Conservation (phyloP, 2,329 filamentous ascomycete species). For the Epichloe glyceriae region DNA sequence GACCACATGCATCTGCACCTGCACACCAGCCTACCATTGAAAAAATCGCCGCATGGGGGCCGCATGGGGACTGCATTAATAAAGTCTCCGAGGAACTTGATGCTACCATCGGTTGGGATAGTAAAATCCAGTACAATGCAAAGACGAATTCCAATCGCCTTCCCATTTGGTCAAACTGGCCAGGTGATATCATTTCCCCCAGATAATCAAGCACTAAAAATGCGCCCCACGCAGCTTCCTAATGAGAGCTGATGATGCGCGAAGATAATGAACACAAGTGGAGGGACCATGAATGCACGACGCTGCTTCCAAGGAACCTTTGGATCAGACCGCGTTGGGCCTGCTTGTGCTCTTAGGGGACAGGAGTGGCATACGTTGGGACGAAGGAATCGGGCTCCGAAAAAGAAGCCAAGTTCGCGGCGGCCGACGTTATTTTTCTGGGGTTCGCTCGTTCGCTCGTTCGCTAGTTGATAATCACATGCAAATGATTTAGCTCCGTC, state of each 20-base stretch:
- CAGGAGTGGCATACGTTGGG: not conserved
- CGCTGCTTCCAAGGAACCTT: not conserved
- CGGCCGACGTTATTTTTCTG: not conserved
- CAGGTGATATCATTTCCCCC: not conserved
- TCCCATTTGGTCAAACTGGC: not conserved
- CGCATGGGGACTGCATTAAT: conserved; percentile 1
- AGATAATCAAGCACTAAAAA: not conserved
- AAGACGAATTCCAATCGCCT: not conserved
- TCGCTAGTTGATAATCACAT: not conserved
- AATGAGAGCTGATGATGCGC: not conserved
- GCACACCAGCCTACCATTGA: conserved; percentile 3
- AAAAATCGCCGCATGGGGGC: conserved; percentile 1
- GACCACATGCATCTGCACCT: not conserved
- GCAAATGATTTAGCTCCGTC: not conserved
- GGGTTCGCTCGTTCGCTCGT: not conserved
- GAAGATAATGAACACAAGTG: not conserved
- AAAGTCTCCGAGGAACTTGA: not conserved
- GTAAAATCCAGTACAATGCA: not conserved
- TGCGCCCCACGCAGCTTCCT: not conserved
- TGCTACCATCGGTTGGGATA: not conserved
- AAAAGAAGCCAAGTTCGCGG: not conserved
- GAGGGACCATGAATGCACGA: not conserved
- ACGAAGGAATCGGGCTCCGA: not conserved
- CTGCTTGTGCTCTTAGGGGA: no score
- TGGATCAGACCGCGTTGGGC: no score